Evolutionary conservation across 1,284 basidiomycete genomes (phyloP).

Genomic region (Boletus sp.): DNA sequence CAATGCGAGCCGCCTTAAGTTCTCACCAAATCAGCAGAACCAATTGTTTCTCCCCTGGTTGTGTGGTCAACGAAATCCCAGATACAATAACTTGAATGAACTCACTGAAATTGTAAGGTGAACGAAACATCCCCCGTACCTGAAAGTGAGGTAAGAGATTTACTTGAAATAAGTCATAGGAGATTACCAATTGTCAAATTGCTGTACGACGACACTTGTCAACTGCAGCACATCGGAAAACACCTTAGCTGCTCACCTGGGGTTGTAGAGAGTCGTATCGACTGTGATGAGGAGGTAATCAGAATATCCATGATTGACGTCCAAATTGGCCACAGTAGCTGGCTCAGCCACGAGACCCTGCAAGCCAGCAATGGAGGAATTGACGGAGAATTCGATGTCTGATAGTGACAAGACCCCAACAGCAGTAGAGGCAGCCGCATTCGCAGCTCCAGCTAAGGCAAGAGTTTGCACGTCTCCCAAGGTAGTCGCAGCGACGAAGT

Average conservation of each 20-base stretch:
- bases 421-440: constrained; percentile 63
- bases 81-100: background rate
- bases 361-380: constrained; percentile 60
- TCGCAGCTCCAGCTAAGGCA: constrained; percentile 55
- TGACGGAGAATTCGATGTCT: constrained; percentile 62
- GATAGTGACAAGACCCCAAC: constrained; percentile 63
- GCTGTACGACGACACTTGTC: constrained; percentile 35
- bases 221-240: background rate
- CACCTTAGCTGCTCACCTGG: constrained; percentile 42
- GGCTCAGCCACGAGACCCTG: constrained; percentile 65
- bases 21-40: constrained; percentile 55
- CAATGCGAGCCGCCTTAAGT: constrained; percentile 4
- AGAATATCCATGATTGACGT: constrained; percentile 68
- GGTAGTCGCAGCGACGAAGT: constrained; percentile 68
- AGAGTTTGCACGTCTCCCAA: constrained; percentile 48
- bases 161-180: background rate
- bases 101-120: constrained; percentile 53
- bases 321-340: constrained; percentile 55
- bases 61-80: background rate
- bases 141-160: constrained; percentile 20
- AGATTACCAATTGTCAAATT: constrained; percentile 63
- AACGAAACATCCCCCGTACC: constrained; percentile 67
- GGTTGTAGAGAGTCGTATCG: constrained; percentile 56
- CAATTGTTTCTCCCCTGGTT: constrained; percentile 49
- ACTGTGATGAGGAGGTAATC: constrained; percentile 71